A percentile compares a stretch with the other conserved stretches of the same genome.
Conservation (phyloP, 164 flowering plant genomes). For the Piper betle region DNA sequence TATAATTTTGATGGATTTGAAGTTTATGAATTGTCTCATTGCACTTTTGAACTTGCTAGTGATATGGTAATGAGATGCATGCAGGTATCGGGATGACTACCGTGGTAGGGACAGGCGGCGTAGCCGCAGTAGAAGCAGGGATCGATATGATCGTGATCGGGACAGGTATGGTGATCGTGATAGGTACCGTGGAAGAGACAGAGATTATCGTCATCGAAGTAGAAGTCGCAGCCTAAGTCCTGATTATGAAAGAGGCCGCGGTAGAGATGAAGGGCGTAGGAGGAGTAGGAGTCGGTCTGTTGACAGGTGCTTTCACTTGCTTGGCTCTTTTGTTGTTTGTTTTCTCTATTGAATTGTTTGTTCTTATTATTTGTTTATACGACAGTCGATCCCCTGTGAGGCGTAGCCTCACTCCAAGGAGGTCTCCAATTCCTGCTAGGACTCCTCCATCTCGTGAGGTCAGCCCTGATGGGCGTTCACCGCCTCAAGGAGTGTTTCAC, state of each 20-base stretch:
- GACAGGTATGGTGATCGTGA: conserved; percentile 38
- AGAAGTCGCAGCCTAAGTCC: conserved; percentile 77
- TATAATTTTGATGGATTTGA: no score
- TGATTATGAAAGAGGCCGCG: conserved; percentile 40
- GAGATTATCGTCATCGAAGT: conserved; percentile 51
- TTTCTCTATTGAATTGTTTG: not conserved
- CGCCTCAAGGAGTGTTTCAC: conserved; percentile 39
- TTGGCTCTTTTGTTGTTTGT: not conserved
- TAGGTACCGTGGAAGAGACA: conserved; percentile 49
- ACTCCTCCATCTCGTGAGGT: conserved; percentile 22
- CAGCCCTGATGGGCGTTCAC: conserved; percentile 44
- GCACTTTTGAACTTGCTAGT: not conserved
- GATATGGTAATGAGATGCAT: not conserved
- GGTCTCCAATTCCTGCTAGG: conserved; percentile 26
- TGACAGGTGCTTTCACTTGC: conserved; percentile 32
- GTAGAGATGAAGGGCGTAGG: conserved; percentile 48
- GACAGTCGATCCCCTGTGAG: conserved; percentile 47
- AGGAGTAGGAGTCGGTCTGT: conserved; percentile 46
- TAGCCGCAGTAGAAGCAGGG: conserved; percentile 76
- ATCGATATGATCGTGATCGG: conserved; percentile 58
- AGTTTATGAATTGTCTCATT: not conserved
- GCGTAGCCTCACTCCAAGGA: conserved; percentile 33
- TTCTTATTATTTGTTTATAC: not conserved
- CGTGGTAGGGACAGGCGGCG: conserved; percentile 36
- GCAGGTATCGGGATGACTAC: conserved; percentile 29